A percentile compares a stretch with the other conserved stretches of the same genome.
These are phyloP conservation scores for Mycena albidolilacea DNA, from an alignment of 768 basidiomycete species.

Conservation along the genomic window DNA sequence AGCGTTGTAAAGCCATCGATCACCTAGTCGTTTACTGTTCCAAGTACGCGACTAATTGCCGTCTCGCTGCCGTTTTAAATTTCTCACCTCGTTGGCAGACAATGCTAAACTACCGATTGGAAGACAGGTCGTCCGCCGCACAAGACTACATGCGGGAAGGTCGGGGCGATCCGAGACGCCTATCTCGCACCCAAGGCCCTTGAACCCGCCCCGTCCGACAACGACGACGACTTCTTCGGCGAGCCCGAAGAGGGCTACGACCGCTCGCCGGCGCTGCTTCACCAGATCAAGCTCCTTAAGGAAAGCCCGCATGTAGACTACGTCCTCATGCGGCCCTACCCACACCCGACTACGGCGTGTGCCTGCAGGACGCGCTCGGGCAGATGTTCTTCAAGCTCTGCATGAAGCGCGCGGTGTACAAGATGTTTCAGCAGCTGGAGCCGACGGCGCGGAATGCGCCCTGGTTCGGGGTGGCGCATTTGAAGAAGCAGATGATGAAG, in stretches of 20 bases:
- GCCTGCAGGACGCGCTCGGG: conserved; percentile 27
- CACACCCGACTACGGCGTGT: conserved; percentile 38
- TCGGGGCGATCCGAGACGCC: conserved; percentile 29
- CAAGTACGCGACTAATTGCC: conserved; percentile 22
- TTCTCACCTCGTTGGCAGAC: background rate
- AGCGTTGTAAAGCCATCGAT: conserved; percentile 29
- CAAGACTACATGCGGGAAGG: conserved; percentile 40
- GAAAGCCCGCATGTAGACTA: conserved; percentile 39
- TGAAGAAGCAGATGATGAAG: conserved; percentile 39
- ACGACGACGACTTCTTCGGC: conserved; percentile 23
- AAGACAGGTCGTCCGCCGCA: conserved; percentile 37
- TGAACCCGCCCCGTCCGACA: background rate
- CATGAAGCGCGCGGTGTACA: conserved; percentile 28
- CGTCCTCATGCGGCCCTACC: conserved; percentile 31
- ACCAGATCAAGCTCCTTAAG: conserved; percentile 38
- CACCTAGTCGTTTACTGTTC: conserved; percentile 36
- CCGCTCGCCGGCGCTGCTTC: conserved; percentile 41
- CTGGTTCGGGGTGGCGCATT: conserved; percentile 26
- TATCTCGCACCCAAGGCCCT: conserved; percentile 16
- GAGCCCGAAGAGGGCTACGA: conserved; percentile 34
- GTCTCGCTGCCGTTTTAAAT: no score
- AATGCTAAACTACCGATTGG: conserved; percentile 39
- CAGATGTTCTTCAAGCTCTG: conserved; percentile 36
- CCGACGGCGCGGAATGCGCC: conserved; percentile 31
- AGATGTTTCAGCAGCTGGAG: conserved; percentile 37